Base-by-base conservation (phyloP, 2,329 filamentous ascomycete species). In the Penicillium crustosum region DNA sequence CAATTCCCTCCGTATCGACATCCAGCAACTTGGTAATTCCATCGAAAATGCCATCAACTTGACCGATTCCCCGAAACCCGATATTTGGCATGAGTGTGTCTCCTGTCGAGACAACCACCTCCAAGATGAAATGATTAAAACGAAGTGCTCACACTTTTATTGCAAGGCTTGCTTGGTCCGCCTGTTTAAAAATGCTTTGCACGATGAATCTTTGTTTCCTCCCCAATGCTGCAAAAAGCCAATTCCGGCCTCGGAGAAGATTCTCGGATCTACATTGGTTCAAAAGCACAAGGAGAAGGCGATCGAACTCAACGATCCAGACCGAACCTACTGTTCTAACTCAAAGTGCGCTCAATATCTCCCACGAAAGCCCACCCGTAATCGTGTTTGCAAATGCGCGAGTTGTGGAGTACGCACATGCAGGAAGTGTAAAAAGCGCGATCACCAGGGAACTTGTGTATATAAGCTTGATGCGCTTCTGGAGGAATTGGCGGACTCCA, bases 261-360 rank as follows among this genome's bases (percentile, higher is more conserved):
- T 57, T 7, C 19, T 57, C 6, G 49, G 49, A 9, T 4, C n/a
- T 2, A 8, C 21, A 25, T 44, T 57, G 25, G 13, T 35, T 12
- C n/a, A 38, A 27, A 33, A 39, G 25, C n/a, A 33, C 35, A 36
- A 17, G 21, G 41, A 41, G 15, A 44, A 44, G 4, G 12, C 17
- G 7, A 23, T 38, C 4, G 54, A 53, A 35, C 7, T 57, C 1
- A 38, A 31, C 2, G 54, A 57, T 5, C 27, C 49, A 1, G 42
- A 57, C 8, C 19, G 17, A 27, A 57, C 54, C 21, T 57, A 57
- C 17, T 57, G 54, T 21, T 47, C 31, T 19, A 29, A 57, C 12
- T 29, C 15, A 8, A 45, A 19, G 10, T 57, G 54, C n/a, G 44
- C 49, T 29, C 27, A 15, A 23, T 57, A 57, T 2, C 21, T 57